A percentile compares a stretch with the other conserved stretches of the same genome.
Evolutionary conservation across 164 flowering plant species (phyloP).

Genomic region (grape (Vitis vinifera)): ASM3070453v1 NC_081806.1:18283001-18283500

Average conservation of each 20-base stretch:
- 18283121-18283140: too few relatives aligned
- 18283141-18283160: too few relatives aligned
- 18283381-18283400: conserved; percentile 94
- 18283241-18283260: too few relatives aligned
- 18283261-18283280: conserved; percentile 69
- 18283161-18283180: too few relatives aligned
- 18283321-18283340: conserved; percentile 99
- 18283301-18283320: conserved; percentile 97
- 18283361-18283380: conserved; percentile 97
- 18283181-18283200: too few relatives aligned
- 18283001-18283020: conserved; percentile 96
- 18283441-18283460: conserved; percentile 98
- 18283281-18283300: conserved; percentile 93
- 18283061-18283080: too few relatives aligned
- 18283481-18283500: conserved; percentile 98
- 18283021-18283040: conserved; percentile 59
- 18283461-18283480: conserved; percentile 94
- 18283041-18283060: conserved; percentile 49
- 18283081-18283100: too few relatives aligned
- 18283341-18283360: conserved; percentile 99
- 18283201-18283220: too few relatives aligned
- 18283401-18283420: conserved; percentile 96
- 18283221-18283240: too few relatives aligned
- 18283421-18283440: conserved; percentile 99
- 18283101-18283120: too few relatives aligned